Conservation (phyloP, 23 red algal genomes). For the Gracilaria gracilis region DNA sequence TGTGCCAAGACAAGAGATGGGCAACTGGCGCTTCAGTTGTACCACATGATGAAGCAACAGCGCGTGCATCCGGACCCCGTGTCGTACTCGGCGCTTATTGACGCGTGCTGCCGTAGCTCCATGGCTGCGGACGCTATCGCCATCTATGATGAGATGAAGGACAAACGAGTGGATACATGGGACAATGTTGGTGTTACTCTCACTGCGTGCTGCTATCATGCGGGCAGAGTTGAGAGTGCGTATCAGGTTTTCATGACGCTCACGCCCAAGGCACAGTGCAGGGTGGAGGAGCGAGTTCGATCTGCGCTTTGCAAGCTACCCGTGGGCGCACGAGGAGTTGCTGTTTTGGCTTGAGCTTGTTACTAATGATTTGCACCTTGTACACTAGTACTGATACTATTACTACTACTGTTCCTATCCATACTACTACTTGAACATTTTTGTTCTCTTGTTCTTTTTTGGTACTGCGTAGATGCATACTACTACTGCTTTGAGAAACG, state of each 20-base stretch:
- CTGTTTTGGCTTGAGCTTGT: constrained; percentile 1
- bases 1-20: constrained; percentile 79
- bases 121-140: constrained; percentile 41
- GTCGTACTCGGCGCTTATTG: constrained; percentile 77
- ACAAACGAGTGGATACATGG: constrained; percentile 47
- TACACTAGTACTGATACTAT: not conserved
- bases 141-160: constrained; percentile 68
- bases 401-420: not conserved
- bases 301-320: not conserved
- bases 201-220: constrained; percentile 29
- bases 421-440: constrained; percentile 16
- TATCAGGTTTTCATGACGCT: constrained; percentile 38
- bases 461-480: not conserved
- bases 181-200: constrained; percentile 64
- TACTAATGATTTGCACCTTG: not conserved
- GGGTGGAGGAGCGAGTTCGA: constrained; percentile 18
- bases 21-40: constrained; percentile 64
- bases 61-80: constrained; percentile 69
- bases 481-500: constrained; percentile 14
- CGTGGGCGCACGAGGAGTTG: not conserved
- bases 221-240: constrained; percentile 8
- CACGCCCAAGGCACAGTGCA: constrained; percentile 20
- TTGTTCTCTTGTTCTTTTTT: too few relatives aligned
- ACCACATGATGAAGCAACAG: constrained; percentile 53
- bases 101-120: constrained; percentile 71